Conservation (phyloP, 805 yeast species). For the Candida hungchunana region DNA sequence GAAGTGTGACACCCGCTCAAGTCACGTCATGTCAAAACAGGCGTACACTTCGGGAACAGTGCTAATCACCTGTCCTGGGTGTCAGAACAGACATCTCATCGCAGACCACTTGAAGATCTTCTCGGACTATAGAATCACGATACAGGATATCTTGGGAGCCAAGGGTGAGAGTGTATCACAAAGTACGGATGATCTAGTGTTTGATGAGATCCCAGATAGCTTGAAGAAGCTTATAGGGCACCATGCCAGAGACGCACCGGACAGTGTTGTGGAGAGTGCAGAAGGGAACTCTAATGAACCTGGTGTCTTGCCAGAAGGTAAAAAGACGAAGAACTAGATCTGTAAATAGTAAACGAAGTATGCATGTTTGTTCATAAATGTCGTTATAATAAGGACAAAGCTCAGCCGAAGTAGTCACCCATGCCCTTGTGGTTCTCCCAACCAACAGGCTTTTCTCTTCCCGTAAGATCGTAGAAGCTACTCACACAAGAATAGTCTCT, state of each 20-base stretch:
- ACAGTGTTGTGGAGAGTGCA: slow-evolving; percentile 19
- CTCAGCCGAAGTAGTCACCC: slow-evolving; percentile 13
- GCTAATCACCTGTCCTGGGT: slow-evolving; percentile 86
- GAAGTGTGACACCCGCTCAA: slow-evolving; percentile 75
- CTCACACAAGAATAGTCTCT: slow-evolving; percentile 66
- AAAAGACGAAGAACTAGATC: background rate
- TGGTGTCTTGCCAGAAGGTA: slow-evolving; percentile 6
- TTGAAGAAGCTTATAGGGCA: slow-evolving; percentile 51
- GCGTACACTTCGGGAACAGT: slow-evolving; percentile 87
- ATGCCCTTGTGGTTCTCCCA: slow-evolving; percentile 52
- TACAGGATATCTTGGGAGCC: slow-evolving; percentile 71
- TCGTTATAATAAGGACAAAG: background rate
- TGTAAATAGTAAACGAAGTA: background rate
- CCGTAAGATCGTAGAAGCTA: slow-evolving; percentile 52
- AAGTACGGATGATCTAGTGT: slow-evolving; percentile 62
- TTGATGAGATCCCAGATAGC: slow-evolving; percentile 62
- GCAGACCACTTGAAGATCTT: slow-evolving; percentile 87
- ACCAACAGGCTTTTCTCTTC: slow-evolving; percentile 54
- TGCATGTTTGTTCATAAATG: background rate
- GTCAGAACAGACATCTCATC: slow-evolving; percentile 81
- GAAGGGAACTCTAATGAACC: slow-evolving; percentile 1
- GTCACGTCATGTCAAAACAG: slow-evolving; percentile 89
- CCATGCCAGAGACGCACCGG: slow-evolving; percentile 66
- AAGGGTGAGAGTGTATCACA: slow-evolving; percentile 73
- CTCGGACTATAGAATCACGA: slow-evolving; percentile 69